These are phyloP conservation scores for Moesziomyces antarcticus DNA, from an alignment of 1,284 basidiomycete species.

Conservation along the genomic window DNA sequence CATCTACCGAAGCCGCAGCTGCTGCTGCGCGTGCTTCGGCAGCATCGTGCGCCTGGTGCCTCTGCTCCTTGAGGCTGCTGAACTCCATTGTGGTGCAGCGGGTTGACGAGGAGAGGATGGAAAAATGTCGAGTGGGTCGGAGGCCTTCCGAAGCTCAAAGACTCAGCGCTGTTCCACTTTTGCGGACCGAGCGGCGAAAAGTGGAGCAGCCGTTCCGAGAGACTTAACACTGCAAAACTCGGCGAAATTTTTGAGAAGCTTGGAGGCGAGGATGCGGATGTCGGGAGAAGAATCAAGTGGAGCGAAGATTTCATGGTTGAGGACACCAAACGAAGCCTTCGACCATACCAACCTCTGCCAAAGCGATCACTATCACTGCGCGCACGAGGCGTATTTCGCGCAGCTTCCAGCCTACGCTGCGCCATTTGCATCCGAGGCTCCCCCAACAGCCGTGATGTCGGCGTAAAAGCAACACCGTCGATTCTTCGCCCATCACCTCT, in stretches of 20 bases:
- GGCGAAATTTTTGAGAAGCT: background rate
- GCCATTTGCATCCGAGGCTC: background rate
- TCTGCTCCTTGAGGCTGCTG: conserved; percentile 39
- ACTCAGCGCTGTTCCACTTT: background rate
- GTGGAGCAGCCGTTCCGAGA: background rate
- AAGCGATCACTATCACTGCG: background rate
- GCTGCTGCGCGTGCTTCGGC: conserved; percentile 39
- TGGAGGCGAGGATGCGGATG: conserved; percentile 25
- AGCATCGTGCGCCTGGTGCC: conserved; percentile 13
- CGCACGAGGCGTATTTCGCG: background rate
- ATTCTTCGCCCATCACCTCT: no score
- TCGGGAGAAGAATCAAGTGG: conserved; percentile 36
- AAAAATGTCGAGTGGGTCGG: no score
- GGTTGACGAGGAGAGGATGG: background rate
- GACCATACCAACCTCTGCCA: background rate
- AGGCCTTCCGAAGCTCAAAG: background rate
- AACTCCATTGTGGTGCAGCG: conserved; percentile 25
- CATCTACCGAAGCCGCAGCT: conserved; percentile 25
- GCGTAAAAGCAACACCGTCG: no score
- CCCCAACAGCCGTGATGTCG: background rate
- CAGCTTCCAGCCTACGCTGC: background rate
- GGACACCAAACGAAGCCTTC: background rate
- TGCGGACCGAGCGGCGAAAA: background rate
- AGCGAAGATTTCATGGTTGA: conserved; percentile 5
- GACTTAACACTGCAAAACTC: background rate